Base-by-base conservation (phyloP, 192 early-diverging fungal species). In the Coemansia umbellata region DNA sequence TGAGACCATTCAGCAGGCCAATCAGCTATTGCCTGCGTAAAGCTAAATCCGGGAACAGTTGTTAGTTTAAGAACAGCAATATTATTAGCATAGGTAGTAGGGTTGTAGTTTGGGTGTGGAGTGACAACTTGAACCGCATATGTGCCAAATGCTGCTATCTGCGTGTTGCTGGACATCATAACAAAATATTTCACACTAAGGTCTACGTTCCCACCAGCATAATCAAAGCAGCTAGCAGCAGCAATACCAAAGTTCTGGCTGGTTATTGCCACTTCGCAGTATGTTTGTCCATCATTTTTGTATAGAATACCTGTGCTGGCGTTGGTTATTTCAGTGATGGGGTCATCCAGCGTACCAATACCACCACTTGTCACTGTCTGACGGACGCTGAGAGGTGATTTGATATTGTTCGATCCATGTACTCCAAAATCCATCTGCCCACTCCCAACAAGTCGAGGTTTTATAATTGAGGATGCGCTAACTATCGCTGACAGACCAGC, bases 171-270 rank as follows among this genome's bases (percentile, higher is more conserved):
- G n/a, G n/a, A n/a, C n/a, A n/a, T n/a, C 1, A 8, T 15, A 2
- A 64, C 40, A 11, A 15, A 6, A 17, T 64, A 70, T 8, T 8
- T 23, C 2, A 40, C 37, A 27, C 13, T 39, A 2, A 39, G 45
- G 7, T 57, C 42, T 5, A 53, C 28, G 8, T 39, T 27, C 15
- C 31, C 24, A 17, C 31, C 35, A 1, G 31, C 40, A 42, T 49
- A 59, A 10, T 59, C 37, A 27, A 71, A 14, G 22, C 69, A 71
- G 43, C 44, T 59, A 7, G 69, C 69, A 2, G 69, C 69, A 3
- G 54, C 55, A 17, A 71, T 21, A 2, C 48, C 60, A 32, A 41
- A 7, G 15, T 44, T 53, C 10, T 54, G 48, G 26, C 31, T 60
- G 21, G 55, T 23, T n/a, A 63, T 45, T 1, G 48, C 32, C 1